Evolutionary conservation across 148 eudicot species (phyloP).

Genomic region (Amaranthus hypochondriacus): DNA sequence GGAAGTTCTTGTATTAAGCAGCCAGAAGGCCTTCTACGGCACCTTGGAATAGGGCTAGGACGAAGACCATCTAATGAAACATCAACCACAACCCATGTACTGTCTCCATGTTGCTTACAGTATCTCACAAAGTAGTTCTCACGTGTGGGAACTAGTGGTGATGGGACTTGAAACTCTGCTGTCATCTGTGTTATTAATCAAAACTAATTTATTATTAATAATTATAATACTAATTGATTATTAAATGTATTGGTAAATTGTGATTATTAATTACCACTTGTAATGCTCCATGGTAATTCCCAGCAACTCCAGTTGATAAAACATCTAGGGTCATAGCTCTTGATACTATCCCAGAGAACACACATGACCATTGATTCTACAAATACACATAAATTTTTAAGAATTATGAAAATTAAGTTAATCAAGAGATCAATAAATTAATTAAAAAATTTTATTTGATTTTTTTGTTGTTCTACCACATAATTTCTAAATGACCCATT

Average conservation of each 20-base stretch:
- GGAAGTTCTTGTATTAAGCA: conserved; percentile 82
- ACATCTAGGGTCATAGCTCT: conserved; percentile 81
- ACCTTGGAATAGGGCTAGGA: conserved; percentile 48
- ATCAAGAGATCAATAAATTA: too few species aligned
- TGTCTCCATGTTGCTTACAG: conserved; percentile 74
- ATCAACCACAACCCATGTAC: conserved; percentile 90
- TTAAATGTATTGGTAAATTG: neutral
- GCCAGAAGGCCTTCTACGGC: conserved; percentile 87
- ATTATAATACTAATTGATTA: neutral
- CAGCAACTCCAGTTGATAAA: conserved; percentile 91
- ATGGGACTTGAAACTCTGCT: conserved; percentile 83
- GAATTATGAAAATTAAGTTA: too few species aligned
- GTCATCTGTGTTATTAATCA: conserved; percentile 50
- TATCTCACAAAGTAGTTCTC: conserved; percentile 87
- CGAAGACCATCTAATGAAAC: conserved; percentile 74
- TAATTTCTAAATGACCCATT: too few species aligned
- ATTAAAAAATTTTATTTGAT: too few species aligned
- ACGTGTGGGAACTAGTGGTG: conserved; percentile 89
- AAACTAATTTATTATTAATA: neutral
- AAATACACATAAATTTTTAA: neutral
- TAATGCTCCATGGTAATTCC: conserved; percentile 85
- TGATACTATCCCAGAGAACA: conserved; percentile 74
- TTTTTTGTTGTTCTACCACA: too few species aligned
- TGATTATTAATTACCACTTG: conserved; percentile 61
- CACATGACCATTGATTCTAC: conserved; percentile 80